These are phyloP conservation scores for Metschnikowia borealis DNA, from an alignment of 805 yeast genomes.

Conservation along the genomic window DNA sequence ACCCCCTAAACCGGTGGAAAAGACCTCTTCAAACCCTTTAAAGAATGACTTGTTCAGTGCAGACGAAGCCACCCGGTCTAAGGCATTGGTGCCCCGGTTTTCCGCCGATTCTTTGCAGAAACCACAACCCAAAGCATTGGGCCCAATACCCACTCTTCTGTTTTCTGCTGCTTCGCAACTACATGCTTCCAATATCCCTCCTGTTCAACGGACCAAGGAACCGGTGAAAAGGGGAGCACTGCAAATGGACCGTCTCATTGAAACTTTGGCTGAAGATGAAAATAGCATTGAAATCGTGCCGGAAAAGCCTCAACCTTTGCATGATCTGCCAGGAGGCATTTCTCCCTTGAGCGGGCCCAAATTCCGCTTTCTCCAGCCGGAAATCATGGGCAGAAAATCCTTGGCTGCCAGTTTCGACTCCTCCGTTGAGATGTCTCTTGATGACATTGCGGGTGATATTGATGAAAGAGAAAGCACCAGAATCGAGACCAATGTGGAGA, in stretches of 20 bases:
- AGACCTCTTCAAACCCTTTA: slow-evolving; percentile 7
- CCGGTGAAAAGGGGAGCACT: slow-evolving; percentile 24
- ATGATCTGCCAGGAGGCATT: slow-evolving; percentile 10
- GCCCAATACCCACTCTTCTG: not conserved
- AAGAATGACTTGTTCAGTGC: slow-evolving; percentile 16
- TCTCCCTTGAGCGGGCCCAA: slow-evolving; percentile 27
- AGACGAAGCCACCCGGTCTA: slow-evolving; percentile 18
- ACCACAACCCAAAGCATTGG: not conserved
- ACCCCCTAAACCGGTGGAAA: not conserved
- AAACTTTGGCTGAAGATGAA: slow-evolving; percentile 25
- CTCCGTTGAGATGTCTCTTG: slow-evolving; percentile 20
- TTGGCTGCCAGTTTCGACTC: slow-evolving; percentile 14
- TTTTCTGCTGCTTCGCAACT: slow-evolving; percentile 13
- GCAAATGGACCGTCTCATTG: slow-evolving; percentile 13
- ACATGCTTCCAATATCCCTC: slow-evolving; percentile 19
- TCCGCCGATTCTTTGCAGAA: slow-evolving; percentile 27
- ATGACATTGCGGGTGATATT: slow-evolving; percentile 10
- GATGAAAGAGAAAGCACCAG: slow-evolving; percentile 9
- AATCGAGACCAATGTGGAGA: slow-evolving; percentile 4
- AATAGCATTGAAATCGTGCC: slow-evolving; percentile 51
- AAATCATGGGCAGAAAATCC: slow-evolving; percentile 17
- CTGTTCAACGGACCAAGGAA: slow-evolving; percentile 18
- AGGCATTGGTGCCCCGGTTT: slow-evolving; percentile 20
- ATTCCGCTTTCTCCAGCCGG: slow-evolving; percentile 21
- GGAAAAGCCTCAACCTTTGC: slow-evolving; percentile 21